Percentiles rank a stretch among this genome's conserved stretches.
Evolutionary conservation across 176 grass and related monocot genomes (phyloP).

Genomic region (Avena insularis): DNA sequence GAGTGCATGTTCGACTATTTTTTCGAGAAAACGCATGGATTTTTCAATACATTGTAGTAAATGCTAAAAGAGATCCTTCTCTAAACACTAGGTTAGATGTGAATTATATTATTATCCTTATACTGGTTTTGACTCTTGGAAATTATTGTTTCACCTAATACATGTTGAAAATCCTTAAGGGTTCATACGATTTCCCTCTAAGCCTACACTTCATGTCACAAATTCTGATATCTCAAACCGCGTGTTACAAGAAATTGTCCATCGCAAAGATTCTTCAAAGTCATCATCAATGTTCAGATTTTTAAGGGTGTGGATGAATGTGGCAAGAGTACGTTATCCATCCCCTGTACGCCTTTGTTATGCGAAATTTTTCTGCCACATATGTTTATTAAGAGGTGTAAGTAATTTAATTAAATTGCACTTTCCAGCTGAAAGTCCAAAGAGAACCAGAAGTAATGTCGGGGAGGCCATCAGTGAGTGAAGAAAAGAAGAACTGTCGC

Average conservation of each 20-base stretch:
- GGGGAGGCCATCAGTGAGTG: slow-evolving; percentile 61
- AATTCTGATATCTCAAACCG: background rate
- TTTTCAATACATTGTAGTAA: background rate
- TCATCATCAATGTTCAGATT: slow-evolving; percentile 3
- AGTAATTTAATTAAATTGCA: slow-evolving; percentile 34
- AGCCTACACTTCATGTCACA: slow-evolving; percentile 30
- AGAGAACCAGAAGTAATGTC: slow-evolving; percentile 53
- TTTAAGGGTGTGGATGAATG: slow-evolving; percentile 16
- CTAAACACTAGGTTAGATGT: background rate
- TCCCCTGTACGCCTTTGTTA: background rate
- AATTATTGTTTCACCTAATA: background rate
- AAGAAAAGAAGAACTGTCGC: slow-evolving; percentile 57
- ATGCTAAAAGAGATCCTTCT: background rate
- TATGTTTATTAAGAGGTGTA: no score
- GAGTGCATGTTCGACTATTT: background rate
- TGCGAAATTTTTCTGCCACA: no score
- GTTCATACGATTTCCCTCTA: slow-evolving; percentile 19
- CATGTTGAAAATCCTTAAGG: slow-evolving; percentile 13
- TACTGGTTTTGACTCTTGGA: background rate
- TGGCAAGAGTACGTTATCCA: slow-evolving; percentile 44
- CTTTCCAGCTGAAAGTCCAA: slow-evolving; percentile 54
- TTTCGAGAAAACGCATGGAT: background rate
- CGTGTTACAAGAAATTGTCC: slow-evolving; percentile 14
- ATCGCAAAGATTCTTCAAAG: slow-evolving; percentile 21
- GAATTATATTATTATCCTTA: background rate